These are phyloP conservation scores for Paramyrothecium roridum DNA, from an alignment of 2,329 filamentous ascomycete species.

Conservation along the genomic window DNA sequence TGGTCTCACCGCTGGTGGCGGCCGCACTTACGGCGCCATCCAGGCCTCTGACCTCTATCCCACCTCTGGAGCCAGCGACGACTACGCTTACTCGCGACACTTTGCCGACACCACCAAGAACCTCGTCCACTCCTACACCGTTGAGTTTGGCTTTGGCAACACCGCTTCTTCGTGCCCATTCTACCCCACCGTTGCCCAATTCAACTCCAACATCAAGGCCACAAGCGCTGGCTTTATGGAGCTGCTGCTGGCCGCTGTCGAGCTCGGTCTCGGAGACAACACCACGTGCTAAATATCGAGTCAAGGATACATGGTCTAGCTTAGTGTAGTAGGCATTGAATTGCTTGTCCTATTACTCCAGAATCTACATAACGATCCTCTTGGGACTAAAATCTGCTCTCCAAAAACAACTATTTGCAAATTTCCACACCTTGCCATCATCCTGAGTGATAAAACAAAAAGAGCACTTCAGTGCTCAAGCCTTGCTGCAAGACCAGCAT, in stretches of 20 bases:
- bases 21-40: slow-evolving; percentile 32
- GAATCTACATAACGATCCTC: too few relatives aligned
- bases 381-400: too few relatives aligned
- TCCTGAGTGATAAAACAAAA: too few relatives aligned
- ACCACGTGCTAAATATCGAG: background rate
- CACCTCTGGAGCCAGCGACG: slow-evolving; percentile 38
- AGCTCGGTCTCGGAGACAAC: slow-evolving; percentile 3
- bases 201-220: slow-evolving; percentile 32
- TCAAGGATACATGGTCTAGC: background rate
- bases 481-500: background rate
- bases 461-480: background rate
- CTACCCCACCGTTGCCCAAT: slow-evolving; percentile 36
- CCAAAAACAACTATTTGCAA: too few relatives aligned
- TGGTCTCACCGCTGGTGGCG: slow-evolving; percentile 16
- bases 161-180: slow-evolving; percentile 25
- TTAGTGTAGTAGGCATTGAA: background rate
- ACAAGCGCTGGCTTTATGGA: slow-evolving; percentile 41
- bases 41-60: slow-evolving; percentile 37
- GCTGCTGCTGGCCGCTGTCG: slow-evolving; percentile 23
- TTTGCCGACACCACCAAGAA: slow-evolving; percentile 8
- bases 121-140: slow-evolving; percentile 22
- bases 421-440: too few relatives aligned
- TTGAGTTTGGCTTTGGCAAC: slow-evolving; percentile 36
- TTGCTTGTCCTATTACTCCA: too few relatives aligned
- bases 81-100: slow-evolving; percentile 29